Conservation (phyloP, 176 grass and related monocot genomes). For the Oryza officinalis region DNA sequence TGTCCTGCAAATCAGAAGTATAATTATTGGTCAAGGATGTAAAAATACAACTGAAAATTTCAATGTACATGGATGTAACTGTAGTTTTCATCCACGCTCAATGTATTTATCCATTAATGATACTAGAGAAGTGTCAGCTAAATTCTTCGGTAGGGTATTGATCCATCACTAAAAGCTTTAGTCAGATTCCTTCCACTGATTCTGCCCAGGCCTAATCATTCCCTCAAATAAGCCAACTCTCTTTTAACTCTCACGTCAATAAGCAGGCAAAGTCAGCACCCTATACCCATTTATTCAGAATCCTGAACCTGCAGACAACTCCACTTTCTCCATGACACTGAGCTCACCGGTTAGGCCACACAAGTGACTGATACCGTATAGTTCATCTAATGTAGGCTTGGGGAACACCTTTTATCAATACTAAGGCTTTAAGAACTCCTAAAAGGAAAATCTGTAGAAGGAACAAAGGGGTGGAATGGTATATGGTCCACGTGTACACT, state of each 20-base stretch:
- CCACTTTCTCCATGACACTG: background rate
- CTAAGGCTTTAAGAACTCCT: background rate
- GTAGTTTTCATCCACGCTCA: background rate
- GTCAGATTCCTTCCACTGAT: background rate
- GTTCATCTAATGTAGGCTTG: background rate
- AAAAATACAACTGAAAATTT: background rate
- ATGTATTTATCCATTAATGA: background rate
- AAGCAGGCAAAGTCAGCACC: background rate
- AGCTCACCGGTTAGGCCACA: background rate
- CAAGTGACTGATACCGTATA: background rate
- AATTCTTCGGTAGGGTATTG: background rate
- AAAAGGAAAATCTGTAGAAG: background rate
- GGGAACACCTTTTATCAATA: background rate
- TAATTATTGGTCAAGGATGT: constrained; percentile 22
- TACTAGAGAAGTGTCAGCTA: background rate
- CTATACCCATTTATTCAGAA: background rate
- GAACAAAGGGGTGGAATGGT: background rate
- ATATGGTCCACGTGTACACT: background rate
- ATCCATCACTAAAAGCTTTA: background rate
- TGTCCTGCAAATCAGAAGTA: constrained; percentile 56
- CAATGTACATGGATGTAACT: background rate
- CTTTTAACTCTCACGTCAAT: background rate
- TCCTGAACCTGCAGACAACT: background rate
- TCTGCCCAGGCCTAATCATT: background rate
- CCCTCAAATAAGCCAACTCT: background rate